phyloP scores from a whole-genome alignment of 805 yeast genomes.

The Metschnikowia bowlesiae region DNA sequence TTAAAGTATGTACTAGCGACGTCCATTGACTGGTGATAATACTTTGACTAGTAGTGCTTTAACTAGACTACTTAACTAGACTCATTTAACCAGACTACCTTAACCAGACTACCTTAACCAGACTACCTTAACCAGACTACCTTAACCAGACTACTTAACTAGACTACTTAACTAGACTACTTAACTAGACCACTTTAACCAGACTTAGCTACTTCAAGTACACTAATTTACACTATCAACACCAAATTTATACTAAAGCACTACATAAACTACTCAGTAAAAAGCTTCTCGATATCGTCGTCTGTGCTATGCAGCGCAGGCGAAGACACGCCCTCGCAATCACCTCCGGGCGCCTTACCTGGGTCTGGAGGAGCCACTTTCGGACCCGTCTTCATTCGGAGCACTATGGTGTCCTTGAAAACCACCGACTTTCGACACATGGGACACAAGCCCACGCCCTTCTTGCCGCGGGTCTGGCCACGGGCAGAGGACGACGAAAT shows the following conservation, averaged over 20 bases:
- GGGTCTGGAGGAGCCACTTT: slow-evolving; percentile 10
- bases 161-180: no score
- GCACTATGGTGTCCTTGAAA: slow-evolving; percentile 32
- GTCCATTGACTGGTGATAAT: no score
- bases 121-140: no score
- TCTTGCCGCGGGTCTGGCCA: slow-evolving; percentile 36
- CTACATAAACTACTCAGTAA: background rate
- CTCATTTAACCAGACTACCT: no score
- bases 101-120: no score
- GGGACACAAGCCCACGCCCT: slow-evolving; percentile 42
- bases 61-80: no score
- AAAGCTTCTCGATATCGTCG: slow-evolving; percentile 2
- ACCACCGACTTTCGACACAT: slow-evolving; percentile 37
- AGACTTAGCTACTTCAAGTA: no score
- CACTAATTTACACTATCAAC: no score
- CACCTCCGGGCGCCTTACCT: slow-evolving; percentile 1
- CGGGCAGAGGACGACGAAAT: slow-evolving; percentile 38
- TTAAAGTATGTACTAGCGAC: no score
- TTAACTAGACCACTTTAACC: no score
- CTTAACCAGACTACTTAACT: no score
- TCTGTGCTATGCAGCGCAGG: background rate
- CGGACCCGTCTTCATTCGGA: slow-evolving; percentile 13
- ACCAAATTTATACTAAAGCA: background rate
- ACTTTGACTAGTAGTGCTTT: no score
- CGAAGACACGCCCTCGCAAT: background rate